These are phyloP conservation scores for Claviceps pazoutovae DNA, from an alignment of 2,329 filamentous ascomycete species.

Conservation along the genomic window DNA sequence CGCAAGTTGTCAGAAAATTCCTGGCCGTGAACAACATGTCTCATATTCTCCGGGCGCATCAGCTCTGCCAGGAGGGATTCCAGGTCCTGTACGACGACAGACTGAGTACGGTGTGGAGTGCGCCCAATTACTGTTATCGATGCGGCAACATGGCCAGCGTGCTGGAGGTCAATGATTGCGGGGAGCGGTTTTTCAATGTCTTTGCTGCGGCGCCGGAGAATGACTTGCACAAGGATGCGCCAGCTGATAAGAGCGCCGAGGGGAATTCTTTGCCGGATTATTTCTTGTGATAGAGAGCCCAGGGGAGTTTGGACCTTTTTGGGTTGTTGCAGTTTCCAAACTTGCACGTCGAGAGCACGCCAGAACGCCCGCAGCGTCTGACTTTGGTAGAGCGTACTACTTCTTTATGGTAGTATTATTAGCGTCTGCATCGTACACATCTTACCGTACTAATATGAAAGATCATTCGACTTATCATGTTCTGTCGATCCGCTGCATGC, in stretches of 20 bases:
- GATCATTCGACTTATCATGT: neutral
- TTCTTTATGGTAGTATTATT: no score
- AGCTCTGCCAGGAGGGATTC: conserved; percentile 95
- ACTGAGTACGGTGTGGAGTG: conserved; percentile 94
- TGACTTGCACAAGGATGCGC: conserved; percentile 75
- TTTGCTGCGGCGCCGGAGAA: conserved; percentile 96
- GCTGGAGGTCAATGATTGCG: conserved; percentile 84
- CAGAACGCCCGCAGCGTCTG: no score
- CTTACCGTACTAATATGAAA: neutral
- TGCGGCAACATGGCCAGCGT: conserved; percentile 97
- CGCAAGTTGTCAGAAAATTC: conserved; percentile 97
- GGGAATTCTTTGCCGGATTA: conserved; percentile 53
- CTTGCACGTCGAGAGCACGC: no score
- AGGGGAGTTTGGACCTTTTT: no score
- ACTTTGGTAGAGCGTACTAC: no score
- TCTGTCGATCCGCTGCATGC: neutral
- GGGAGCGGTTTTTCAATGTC: conserved; percentile 92
- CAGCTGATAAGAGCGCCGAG: conserved; percentile 59
- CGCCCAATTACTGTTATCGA: conserved; percentile 88
- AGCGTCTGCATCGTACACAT: no score
- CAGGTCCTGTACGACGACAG: conserved; percentile 93
- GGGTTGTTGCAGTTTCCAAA: no score
- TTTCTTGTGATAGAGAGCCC: conserved; percentile 40
- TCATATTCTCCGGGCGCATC: conserved; percentile 93
- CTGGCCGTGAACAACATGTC: conserved; percentile 95